phyloP scores from a whole-genome alignment of 305 asterid species.

The Striga hermonthica region DNA sequence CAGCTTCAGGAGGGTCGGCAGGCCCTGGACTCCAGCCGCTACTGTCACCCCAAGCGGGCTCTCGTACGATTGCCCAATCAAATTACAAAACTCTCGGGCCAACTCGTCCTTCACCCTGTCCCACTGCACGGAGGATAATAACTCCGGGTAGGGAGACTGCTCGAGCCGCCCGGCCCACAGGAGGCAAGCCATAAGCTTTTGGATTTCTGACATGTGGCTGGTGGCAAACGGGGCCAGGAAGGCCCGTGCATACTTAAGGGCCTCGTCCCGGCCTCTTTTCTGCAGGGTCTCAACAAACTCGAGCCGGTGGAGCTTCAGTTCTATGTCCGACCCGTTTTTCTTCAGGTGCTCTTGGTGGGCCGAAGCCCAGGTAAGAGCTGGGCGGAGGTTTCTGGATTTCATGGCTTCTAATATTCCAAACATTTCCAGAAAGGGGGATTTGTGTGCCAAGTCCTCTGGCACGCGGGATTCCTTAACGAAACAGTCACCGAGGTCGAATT shows the following conservation, averaged over 20 bases:
- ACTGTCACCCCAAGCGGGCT: slow-evolving; percentile 75
- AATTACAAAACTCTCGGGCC: slow-evolving; percentile 65
- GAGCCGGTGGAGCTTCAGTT: slow-evolving; percentile 71
- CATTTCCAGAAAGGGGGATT: slow-evolving; percentile 64
- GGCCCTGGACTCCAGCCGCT: slow-evolving; percentile 81
- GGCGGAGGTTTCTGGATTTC: slow-evolving; percentile 64
- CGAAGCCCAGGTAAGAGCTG: slow-evolving; percentile 76
- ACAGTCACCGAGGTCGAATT: slow-evolving; percentile 76
- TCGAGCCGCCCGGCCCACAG: slow-evolving; percentile 75
- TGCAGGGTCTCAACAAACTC: slow-evolving; percentile 75
- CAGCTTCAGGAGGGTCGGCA: slow-evolving; percentile 78
- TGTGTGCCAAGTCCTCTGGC: slow-evolving; percentile 49
- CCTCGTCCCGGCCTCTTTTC: slow-evolving; percentile 65
- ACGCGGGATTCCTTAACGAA: slow-evolving; percentile 54
- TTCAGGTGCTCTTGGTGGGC: slow-evolving; percentile 54
- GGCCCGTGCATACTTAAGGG: slow-evolving; percentile 62
- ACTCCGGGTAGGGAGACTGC: slow-evolving; percentile 71
- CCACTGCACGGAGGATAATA: slow-evolving; percentile 64
- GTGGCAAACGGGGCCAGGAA: slow-evolving; percentile 58
- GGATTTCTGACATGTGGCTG: slow-evolving; percentile 66
- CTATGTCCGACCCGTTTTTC: slow-evolving; percentile 65
- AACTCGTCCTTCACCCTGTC: slow-evolving; percentile 72
- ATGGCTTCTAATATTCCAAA: slow-evolving; percentile 74
- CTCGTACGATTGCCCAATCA: slow-evolving; percentile 67
- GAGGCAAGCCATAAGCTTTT: slow-evolving; percentile 75